Evolutionary conservation across 495 filamentous ascomycete species (phyloP).

Genomic region (Mytilinidion resinicola): DNA sequence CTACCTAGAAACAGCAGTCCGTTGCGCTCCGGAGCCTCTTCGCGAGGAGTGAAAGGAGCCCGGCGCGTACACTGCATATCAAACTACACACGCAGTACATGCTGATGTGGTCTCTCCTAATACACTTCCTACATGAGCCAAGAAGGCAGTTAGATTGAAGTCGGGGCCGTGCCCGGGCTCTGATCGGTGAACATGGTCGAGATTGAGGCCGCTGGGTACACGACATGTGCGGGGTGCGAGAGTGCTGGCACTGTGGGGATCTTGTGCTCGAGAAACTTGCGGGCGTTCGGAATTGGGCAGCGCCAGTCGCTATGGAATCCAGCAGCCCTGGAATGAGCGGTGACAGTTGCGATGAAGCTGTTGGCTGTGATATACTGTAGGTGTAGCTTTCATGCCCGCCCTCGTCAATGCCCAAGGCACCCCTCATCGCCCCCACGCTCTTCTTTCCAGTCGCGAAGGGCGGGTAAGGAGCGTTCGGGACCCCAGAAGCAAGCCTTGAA

Average conservation of each 20-base stretch:
- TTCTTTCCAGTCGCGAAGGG: slow-evolving; percentile 16
- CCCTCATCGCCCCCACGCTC: slow-evolving; percentile 14
- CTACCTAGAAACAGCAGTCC: too few relatives aligned
- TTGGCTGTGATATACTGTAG: not conserved
- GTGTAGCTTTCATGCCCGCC: not conserved
- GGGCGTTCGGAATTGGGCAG: not conserved
- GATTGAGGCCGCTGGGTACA: not conserved
- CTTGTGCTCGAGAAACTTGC: not conserved
- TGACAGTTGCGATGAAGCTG: not conserved
- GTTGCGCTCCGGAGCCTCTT: too few relatives aligned
- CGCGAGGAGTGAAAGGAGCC: too few relatives aligned
- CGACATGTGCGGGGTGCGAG: not conserved
- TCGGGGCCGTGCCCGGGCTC: too few relatives aligned
- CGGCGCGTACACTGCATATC: too few relatives aligned
- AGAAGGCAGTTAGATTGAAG: too few relatives aligned
- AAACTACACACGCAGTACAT: too few relatives aligned
- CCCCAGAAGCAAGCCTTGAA: slow-evolving; percentile 11
- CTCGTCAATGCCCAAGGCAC: not conserved
- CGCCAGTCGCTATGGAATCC: not conserved
- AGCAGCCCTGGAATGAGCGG: not conserved
- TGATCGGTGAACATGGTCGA: not conserved
- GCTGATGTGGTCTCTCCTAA: too few relatives aligned
- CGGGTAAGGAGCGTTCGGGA: slow-evolving; percentile 14
- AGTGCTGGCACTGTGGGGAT: not conserved
- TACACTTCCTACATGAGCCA: too few relatives aligned